These are phyloP conservation scores for Candida qinlingensis DNA, from an alignment of 805 yeast species.

Conservation along the genomic window DNA sequence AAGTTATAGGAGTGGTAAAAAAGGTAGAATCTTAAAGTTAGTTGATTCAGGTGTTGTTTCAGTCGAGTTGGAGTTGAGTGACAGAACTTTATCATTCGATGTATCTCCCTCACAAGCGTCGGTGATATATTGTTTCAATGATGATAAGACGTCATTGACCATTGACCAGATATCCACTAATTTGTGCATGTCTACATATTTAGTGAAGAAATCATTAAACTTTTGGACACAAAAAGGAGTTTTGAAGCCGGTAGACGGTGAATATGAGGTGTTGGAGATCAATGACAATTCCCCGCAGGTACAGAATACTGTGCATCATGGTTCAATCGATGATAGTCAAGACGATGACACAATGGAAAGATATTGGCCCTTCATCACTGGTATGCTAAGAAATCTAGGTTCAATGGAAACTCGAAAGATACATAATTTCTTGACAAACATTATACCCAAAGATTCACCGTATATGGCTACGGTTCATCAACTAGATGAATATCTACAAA, in stretches of 20 bases:
- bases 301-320: too few species aligned
- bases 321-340: background rate
- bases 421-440: conserved; percentile 46
- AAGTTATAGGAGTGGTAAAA: conserved; percentile 39
- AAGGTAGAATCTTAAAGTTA: conserved; percentile 54
- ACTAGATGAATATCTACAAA: conserved; percentile 4
- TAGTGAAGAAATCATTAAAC: conserved; percentile 34
- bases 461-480: conserved; percentile 5
- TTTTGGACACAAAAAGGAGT: conserved; percentile 67
- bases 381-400: conserved; percentile 56
- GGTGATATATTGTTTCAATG: conserved; percentile 44
- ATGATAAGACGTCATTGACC: conserved; percentile 24
- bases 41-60: conserved; percentile 57
- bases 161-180: conserved; percentile 28
- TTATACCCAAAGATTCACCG: conserved; percentile 44
- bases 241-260: conserved; percentile 31
- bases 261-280: conserved; percentile 7
- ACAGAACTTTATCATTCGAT: conserved; percentile 32
- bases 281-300: too few species aligned
- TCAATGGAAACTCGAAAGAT: conserved; percentile 42
- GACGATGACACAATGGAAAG: background rate
- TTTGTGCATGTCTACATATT: conserved; percentile 38
- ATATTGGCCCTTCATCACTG: conserved; percentile 45
- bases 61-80: conserved; percentile 51
- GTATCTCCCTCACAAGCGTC: conserved; percentile 72